phyloP scores from a whole-genome alignment of 768 basidiomycete species.

The Peribolospora kevripleyi region DNA sequence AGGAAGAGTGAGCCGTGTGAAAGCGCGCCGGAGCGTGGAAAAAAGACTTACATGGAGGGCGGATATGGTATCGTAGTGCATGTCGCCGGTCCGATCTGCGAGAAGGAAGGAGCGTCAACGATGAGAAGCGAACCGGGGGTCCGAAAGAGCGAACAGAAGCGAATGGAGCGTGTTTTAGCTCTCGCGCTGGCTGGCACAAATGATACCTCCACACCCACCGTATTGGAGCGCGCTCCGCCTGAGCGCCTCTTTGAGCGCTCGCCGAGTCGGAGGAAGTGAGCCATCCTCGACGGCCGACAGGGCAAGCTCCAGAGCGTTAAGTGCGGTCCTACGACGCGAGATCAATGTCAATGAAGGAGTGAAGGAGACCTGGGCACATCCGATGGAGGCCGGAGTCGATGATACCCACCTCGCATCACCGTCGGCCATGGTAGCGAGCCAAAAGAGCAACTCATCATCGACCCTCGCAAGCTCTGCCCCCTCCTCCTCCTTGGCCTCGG shows the following conservation, averaged over 20 bases:
- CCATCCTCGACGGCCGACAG: conserved; percentile 21
- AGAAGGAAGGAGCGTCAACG: no score
- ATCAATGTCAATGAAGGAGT: no score
- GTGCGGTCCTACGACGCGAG: conserved; percentile 25
- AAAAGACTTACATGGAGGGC: no score
- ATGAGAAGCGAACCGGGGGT: no score
- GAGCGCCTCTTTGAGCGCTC: conserved; percentile 34
- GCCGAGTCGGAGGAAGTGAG: conserved; percentile 19
- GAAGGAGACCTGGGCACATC: no score
- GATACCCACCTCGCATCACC: conserved; percentile 10
- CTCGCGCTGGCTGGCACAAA: no score
- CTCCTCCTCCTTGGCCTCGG: neutral
- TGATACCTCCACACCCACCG: conserved; percentile 13
- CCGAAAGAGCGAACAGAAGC: no score
- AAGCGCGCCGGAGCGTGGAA: neutral
- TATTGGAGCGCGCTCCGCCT: conserved; percentile 33
- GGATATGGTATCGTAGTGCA: conserved; percentile 16
- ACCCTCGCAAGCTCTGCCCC: neutral
- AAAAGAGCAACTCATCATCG: conserved; percentile 3
- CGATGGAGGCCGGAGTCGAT: no score
- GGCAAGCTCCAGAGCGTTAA: conserved; percentile 50
- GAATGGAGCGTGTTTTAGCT: no score
- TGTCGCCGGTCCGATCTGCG: conserved; percentile 54
- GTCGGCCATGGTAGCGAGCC: conserved; percentile 12
- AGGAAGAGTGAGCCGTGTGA: neutral